Base-by-base conservation (phyloP, 768 basidiomycete genomes). In the Pisolithus orientalis region DNA sequence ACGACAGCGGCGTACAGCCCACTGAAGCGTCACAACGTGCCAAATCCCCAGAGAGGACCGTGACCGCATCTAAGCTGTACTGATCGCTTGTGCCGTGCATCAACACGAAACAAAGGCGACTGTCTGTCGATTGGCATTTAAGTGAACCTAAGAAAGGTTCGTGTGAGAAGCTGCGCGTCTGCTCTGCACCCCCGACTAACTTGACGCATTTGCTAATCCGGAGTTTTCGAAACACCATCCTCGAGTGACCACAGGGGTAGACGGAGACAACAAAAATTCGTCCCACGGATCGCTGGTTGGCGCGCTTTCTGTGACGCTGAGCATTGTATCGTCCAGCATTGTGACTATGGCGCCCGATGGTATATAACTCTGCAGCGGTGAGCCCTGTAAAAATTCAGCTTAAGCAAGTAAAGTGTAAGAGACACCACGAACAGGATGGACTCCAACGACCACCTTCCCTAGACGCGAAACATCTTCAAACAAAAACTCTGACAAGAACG, bases 161-260 rank as follows among this genome's bases (percentile, higher is more conserved):
- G 29, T 8, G 24, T 13, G 46, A 24, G 27, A 29, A 28, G 5
- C 11, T 14, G n/a, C 29, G 21, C 16, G n/a, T 24, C 17, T 2
- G 28, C 7, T 6, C 29, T 25, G 25, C 16, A 28, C 27, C n/a
- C 29, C 27, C 17, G 14, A 52, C 65, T 50, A 17, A 67, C 65
- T 29, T 2, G 21, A 24, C 38, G 39, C 53, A 38, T 49, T 38
- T 28, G 64, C 46, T 34, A 78, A 71, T 63, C 44, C 55, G 39
- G 58, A 68, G 71, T 57, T 50, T 53, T 70, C 56, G 13, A 79
- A 65, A 68, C 88, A 90, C 88, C 88, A 90, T 14, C 88, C 88
- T 4, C 68, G 59, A 27, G 49, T 51, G 29, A 47, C 46, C 48
- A 32, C 46, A 17, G 50, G 14, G 2, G 40, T 17, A 17, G 58